Base-by-base conservation (phyloP, 371 early-diverging fungal species). In the Mortierella sp. region DNA sequence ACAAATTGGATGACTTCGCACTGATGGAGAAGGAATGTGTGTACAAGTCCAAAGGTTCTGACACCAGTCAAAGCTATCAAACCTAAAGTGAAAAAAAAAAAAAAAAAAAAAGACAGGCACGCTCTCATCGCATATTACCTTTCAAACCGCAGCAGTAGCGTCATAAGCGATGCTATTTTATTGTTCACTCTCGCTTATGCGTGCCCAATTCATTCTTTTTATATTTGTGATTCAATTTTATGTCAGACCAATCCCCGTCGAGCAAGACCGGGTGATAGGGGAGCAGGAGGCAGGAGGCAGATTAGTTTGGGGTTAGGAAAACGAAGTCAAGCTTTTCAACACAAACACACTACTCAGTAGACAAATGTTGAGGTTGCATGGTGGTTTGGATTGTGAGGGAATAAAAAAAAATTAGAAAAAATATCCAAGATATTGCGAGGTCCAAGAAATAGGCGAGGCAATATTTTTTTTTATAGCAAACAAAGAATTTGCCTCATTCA, bases 241-340 rank as follows among this genome's bases (percentile, higher is more conserved):
- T 17, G n/a, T 43, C 5, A 47, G n/a, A 64, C 64, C 64, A 64
- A 64, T 64, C 64, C 64, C 28, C 13, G 28, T 53, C 28, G 64
- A 53, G 54, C 32, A 26, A 35, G 64, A 40, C 64, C 64, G 37
- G 64, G 42, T 64, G 64, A 64, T 23, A 64, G 55, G 37, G 55
- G 61, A 40, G 28, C 26, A 42, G 29, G 60, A 60, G 26, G 40
- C 34, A 40, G 60, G 58, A 53, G 57, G 35, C 8, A 5, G n/a
- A 57, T n/a, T 17, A 57, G 12, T 19, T 31, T 57, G 35, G 57
- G 57, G 19, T 15, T 1, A 22, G n/a, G 32, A 34, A 34, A 40
- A 40, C 10, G 10, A 7, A 13, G 10, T 40, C 40, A 40, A 40
- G n/a, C n/a, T n/a, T n/a, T n/a, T 10, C 10, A 40, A 35, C 3